Conservation (phyloP, 2,329 filamentous ascomycete species). For the Alternaria postmessia region DNA sequence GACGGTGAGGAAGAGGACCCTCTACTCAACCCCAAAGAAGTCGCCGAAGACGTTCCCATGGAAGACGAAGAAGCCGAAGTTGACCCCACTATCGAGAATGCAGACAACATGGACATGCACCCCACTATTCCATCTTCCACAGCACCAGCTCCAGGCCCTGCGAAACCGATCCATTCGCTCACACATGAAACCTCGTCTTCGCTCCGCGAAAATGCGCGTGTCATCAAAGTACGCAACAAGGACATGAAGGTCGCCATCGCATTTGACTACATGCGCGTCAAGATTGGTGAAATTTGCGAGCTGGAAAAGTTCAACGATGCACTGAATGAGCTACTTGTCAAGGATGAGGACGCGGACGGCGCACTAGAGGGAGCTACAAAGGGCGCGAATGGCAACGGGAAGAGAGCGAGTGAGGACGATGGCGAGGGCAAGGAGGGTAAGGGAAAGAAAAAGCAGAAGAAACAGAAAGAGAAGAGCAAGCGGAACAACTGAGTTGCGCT, state of each 20-base stretch:
- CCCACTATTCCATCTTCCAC: slow-evolving; percentile 12
- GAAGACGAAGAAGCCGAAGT: slow-evolving; percentile 29
- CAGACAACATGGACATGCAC: slow-evolving; percentile 35
- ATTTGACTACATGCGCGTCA: slow-evolving; percentile 81
- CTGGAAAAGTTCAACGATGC: slow-evolving; percentile 70
- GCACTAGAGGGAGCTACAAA: slow-evolving; percentile 19
- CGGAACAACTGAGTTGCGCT: slow-evolving; percentile 34
- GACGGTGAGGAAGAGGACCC: slow-evolving; percentile 40
- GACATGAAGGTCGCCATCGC: slow-evolving; percentile 74
- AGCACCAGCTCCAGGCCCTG: slow-evolving; percentile 1
- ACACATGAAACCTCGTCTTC: slow-evolving; percentile 16
- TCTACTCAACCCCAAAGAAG: slow-evolving; percentile 23
- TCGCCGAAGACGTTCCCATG: slow-evolving; percentile 34
- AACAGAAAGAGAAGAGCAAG: slow-evolving; percentile 37
- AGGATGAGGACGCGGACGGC: slow-evolving; percentile 34
- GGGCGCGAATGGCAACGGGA: slow-evolving; percentile 39
- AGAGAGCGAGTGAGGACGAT: slow-evolving; percentile 42
- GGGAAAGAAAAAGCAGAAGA: slow-evolving; percentile 36
- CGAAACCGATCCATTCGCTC: slow-evolving; percentile 18
- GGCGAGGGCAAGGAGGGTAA: slow-evolving; percentile 31
- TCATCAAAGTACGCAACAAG: slow-evolving; percentile 52
- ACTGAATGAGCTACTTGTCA: slow-evolving; percentile 63
- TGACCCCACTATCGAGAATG: slow-evolving; percentile 28
- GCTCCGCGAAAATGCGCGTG: slow-evolving; percentile 29
- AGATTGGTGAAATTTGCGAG: slow-evolving; percentile 73